phyloP scores from a whole-genome alignment of 306 rosid genomes.

The Trifolium fragiferum region DNA sequence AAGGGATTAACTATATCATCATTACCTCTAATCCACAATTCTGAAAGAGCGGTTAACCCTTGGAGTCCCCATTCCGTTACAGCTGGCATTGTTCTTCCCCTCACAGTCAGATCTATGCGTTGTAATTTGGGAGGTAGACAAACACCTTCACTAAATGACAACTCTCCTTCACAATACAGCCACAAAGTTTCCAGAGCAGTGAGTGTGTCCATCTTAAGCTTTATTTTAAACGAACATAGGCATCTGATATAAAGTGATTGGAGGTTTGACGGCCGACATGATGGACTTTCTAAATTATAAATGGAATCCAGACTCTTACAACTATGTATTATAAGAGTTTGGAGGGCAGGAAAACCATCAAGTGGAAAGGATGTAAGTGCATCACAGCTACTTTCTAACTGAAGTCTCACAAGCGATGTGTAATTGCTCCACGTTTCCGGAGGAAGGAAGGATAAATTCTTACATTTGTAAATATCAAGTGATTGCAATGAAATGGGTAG shows the following conservation, averaged over 20 bases:
- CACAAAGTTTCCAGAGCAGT: fast-evolving
- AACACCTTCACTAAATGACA: neutral
- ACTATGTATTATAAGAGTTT: fast-evolving
- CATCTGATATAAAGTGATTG: no score
- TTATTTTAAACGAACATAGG: no score
- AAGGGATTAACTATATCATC: neutral
- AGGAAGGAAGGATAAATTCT: constrained; percentile 14
- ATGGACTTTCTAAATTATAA: neutral
- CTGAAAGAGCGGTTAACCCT: neutral
- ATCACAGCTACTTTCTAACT: neutral
- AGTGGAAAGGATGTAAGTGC: neutral
- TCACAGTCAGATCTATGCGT: fast-evolving
- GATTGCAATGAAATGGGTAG: constrained; percentile 5
- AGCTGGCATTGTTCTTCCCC: neutral
- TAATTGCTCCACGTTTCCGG: constrained; percentile 2
- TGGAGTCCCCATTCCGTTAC: neutral
- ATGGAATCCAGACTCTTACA: neutral
- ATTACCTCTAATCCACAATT: fast-evolving
- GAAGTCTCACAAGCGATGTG: neutral
- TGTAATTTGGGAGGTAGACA: constrained; percentile 4
- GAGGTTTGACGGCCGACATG: neutral
- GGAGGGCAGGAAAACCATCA: neutral
- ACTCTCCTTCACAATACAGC: neutral
- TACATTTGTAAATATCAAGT: fast-evolving
- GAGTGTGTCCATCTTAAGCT: neutral